Conservation (phyloP, 2,329 filamentous ascomycete species). For the Rhexocercosporidium sp. region DNA sequence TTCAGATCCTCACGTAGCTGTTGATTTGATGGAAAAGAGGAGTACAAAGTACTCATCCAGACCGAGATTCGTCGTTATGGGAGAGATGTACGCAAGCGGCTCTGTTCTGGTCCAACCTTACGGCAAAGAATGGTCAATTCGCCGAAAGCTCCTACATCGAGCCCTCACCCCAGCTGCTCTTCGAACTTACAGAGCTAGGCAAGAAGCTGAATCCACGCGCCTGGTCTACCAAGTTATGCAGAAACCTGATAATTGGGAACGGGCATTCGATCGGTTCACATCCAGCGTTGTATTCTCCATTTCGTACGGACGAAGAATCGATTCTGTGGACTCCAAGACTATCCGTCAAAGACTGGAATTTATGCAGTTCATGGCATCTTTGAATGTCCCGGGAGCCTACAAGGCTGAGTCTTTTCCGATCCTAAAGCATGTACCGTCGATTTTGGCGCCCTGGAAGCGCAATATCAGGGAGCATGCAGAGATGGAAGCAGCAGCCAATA, state of each 20-base stretch:
- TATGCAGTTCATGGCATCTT: slow-evolving; percentile 53
- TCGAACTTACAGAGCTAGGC: slow-evolving; percentile 52
- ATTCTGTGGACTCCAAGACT: slow-evolving; percentile 52
- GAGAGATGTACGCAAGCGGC: slow-evolving; percentile 47
- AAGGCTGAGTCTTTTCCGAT: slow-evolving; percentile 44
- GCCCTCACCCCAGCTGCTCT: slow-evolving; percentile 51
- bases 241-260: slow-evolving; percentile 49
- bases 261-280: slow-evolving; percentile 53
- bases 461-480: slow-evolving; percentile 29
- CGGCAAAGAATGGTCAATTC: slow-evolving; percentile 51
- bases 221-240: slow-evolving; percentile 49
- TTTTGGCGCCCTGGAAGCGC: slow-evolving; percentile 39
- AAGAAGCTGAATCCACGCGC: slow-evolving; percentile 55
- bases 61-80: slow-evolving; percentile 52
- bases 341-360: slow-evolving; percentile 53
- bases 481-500: slow-evolving; percentile 32
- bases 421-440: slow-evolving; percentile 40
- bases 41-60: slow-evolving; percentile 51
- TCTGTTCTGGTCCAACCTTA: slow-evolving; percentile 55
- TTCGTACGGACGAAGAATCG: slow-evolving; percentile 56
- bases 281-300: slow-evolving; percentile 56
- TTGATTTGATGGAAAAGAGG: slow-evolving; percentile 52
- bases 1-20: slow-evolving; percentile 50
- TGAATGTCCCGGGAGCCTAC: slow-evolving; percentile 50
- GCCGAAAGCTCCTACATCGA: slow-evolving; percentile 49